Conservation (phyloP, 805 yeast species). For the Candida khao-thaluensis region DNA sequence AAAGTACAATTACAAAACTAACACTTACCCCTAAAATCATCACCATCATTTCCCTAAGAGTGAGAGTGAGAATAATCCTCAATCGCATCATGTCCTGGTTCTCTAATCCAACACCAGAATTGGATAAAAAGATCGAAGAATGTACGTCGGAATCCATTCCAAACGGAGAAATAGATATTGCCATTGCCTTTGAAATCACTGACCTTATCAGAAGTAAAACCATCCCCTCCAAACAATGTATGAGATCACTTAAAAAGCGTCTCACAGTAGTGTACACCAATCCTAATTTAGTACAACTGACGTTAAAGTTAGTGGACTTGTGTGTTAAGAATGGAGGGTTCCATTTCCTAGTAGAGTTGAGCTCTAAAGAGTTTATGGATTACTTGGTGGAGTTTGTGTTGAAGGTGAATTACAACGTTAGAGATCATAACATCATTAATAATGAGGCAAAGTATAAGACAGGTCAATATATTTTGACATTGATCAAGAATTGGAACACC, state of each 20-base stretch:
- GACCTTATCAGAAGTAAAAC: conserved; percentile 83
- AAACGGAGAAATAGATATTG: conserved; percentile 80
- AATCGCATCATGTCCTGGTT: conserved; percentile 57
- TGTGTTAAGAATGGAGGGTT: conserved; percentile 92
- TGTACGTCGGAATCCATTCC: conserved; percentile 93
- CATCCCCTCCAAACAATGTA: conserved; percentile 75
- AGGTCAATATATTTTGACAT: conserved; percentile 55
- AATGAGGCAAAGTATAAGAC: conserved; percentile 40
- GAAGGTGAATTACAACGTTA: conserved; percentile 37
- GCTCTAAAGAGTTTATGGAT: conserved; percentile 84
- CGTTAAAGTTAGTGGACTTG: conserved; percentile 76
- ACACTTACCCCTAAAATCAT: too few relatives aligned
- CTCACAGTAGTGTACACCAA: conserved; percentile 57
- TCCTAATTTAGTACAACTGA: conserved; percentile 76
- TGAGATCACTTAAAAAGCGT: conserved; percentile 79
- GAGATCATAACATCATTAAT: conserved; percentile 21
- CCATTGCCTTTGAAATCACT: conserved; percentile 74
- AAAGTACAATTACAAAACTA: too few relatives aligned
- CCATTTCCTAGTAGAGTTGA: conserved; percentile 75
- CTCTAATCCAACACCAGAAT: conserved; percentile 34
- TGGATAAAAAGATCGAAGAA: conserved; percentile 64
- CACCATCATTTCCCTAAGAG: too few relatives aligned
- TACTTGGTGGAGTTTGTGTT: conserved; percentile 55
- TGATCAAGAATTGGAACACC: conserved; percentile 75
- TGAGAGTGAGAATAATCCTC: too few relatives aligned